Base-by-base conservation (phyloP, 1,284 basidiomycete species). In the Sanghuangporus sanghuang region DNA sequence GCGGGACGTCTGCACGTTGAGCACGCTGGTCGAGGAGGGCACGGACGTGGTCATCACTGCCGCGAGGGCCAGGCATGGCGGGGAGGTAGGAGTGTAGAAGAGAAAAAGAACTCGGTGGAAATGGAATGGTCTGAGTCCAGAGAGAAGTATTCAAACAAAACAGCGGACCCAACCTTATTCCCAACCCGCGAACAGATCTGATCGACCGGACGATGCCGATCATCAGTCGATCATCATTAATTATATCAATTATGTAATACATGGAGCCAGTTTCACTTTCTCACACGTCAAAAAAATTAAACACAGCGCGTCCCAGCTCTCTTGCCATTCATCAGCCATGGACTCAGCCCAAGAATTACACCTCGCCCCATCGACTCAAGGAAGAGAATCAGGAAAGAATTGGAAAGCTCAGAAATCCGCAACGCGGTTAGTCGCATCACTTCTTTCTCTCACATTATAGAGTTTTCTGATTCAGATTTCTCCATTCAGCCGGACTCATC, bases 401-500 rank as follows among this genome's bases (percentile, higher is more conserved):
- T 92, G 90, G 90, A 92, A 92, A 69, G 64, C 69, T 2, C 69
- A 68, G 40, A 90, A 89, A 72, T 73, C 80, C 1, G 80, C 90
- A 9, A 85, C 86, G 32, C 82, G 84, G 90, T 90, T 71, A 60
- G 79, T 71, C n/a, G 44, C 39, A 44, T 66, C 58, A 57, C 18
- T 61, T 27, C 42, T 39, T 39, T 40, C 18, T 55, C 57, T 49
- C 44, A 54, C 49, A 39, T 39, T 46, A 46, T 46, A n/a, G 16
- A 46, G 44, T 46, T 46, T 14, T 46, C 21, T n/a, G 16, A 39
- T 39, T 35, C 57, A 12, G 59, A 62, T 56, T 38, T 62, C 35
- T 42, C 56, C 55, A 39, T 71, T n/a, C n/a, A 92, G 90, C 36
- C 87, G 89, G 23, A 84, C 90, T 6, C 82, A 87, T 71, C 78